A percentile compares a stretch with the other conserved stretches of the same genome.
phyloP scores from a whole-genome alignment of 441 rosid genomes.

The Gossypium davidsonii region DNA sequence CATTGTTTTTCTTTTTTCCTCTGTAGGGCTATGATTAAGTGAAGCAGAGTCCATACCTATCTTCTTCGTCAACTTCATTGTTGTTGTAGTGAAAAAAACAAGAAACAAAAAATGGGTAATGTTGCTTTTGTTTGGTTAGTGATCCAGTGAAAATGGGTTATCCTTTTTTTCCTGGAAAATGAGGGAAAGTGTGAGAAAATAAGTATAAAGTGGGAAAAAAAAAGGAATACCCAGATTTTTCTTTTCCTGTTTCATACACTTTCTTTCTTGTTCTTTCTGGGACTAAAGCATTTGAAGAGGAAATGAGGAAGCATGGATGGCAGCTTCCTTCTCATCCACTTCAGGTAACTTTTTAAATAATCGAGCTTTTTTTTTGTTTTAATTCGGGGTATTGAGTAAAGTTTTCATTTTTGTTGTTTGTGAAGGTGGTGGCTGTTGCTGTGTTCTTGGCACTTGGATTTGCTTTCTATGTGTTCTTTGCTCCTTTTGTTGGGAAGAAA shows the following conservation, averaged over 20 bases:
- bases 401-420: slow-evolving; percentile 9
- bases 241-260: not conserved
- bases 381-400: slow-evolving; percentile 26
- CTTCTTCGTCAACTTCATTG: slow-evolving; percentile 28
- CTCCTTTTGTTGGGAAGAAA: slow-evolving; percentile 90
- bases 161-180: slow-evolving; percentile 34
- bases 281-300: slow-evolving; percentile 35
- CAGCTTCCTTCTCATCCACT: slow-evolving; percentile 99
- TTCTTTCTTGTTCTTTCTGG: slow-evolving; percentile 11
- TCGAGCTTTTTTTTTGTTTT: not conserved
- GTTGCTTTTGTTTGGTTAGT: slow-evolving; percentile 20
- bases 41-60: slow-evolving; percentile 28
- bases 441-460: slow-evolving; percentile 95
- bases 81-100: not conserved
- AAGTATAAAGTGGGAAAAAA: slow-evolving; percentile 1
- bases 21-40: slow-evolving; percentile 22
- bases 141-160: slow-evolving; percentile 20
- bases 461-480: slow-evolving; percentile 97
- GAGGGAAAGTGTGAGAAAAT: slow-evolving; percentile 37
- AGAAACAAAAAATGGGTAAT: slow-evolving; percentile 24
- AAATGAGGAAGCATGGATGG: slow-evolving; percentile 99
- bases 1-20: slow-evolving; percentile 4
- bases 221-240: slow-evolving; percentile 1
- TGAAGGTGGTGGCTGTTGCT: slow-evolving; percentile 96
- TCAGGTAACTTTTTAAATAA: slow-evolving; percentile 43